Base-by-base conservation (phyloP, 805 yeast genomes). In the Barnettozyma siamensis region DNA sequence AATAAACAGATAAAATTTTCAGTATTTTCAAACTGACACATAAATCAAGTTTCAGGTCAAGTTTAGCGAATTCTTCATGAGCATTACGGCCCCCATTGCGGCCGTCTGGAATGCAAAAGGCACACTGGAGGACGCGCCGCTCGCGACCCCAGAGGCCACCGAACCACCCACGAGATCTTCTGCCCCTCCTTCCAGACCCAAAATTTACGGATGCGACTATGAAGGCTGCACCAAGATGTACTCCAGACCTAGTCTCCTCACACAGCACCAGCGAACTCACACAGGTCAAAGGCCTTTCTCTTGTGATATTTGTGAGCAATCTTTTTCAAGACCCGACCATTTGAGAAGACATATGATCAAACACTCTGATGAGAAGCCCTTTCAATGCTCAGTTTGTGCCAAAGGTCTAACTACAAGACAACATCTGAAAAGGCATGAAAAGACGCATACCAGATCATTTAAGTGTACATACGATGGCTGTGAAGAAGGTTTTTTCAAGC, bases 321-420 rank as follows among this genome's bases (percentile, higher is more conserved):
- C 81, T 1, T 93, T 88, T 55, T 67, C 77, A 15, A 71, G 96
- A 39, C 83, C 81, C 47, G 77, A 85, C n/a, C 97, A 91, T 64
- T 64, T 91, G 32, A 74, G 78, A 38, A 75, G 87, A 21, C 99
- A 93, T 58, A 47, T 67, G 40, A 59, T 83, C 19, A 76, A 87
- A 16, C 96, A 89, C 57, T 47, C 67, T 3, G 69, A 66, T 1
- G 74, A 70, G 4, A 85, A 83, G 52, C 95, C 95, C 0, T 79
- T 73, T 55, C 74, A 70, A 32, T 89, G 98, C 55, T 60, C 77
- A 0, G 58, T 70, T 2, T 93, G 99, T 58, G 80, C 81, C 1
- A 88, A 88, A 60, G 95, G 96, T 3, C 82, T 85, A 38, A 81
- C 80, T 39, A 73, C 95, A 0, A 60, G 59, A 38, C 98, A 93